Conservation (phyloP, 768 basidiomycete species). For the Termitomyces sp. region DNA sequence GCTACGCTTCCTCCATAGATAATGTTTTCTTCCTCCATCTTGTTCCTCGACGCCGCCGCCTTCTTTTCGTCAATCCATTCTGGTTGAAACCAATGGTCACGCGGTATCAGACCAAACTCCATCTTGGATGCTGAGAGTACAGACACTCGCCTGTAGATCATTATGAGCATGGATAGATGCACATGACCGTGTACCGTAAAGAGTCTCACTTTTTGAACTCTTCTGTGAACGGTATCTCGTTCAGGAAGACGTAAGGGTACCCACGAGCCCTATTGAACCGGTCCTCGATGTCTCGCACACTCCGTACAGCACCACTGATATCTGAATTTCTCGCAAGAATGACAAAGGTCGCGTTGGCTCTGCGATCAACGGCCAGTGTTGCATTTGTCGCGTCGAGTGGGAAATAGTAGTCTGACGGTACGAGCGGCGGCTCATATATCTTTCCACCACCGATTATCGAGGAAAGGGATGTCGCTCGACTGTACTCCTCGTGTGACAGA, state of each 20-base stretch:
- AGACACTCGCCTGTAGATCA: conserved; percentile 16
- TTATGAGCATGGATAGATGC: background rate
- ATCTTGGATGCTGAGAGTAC: conserved; percentile 19
- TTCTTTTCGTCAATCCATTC: conserved; percentile 70
- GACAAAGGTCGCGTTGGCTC: conserved; percentile 35
- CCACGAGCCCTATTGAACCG: conserved; percentile 72
- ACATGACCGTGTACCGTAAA: background rate
- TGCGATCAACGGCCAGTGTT: conserved; percentile 11
- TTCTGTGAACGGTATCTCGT: conserved; percentile 74
- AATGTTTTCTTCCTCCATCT: conserved; percentile 49
- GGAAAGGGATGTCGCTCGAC: conserved; percentile 34
- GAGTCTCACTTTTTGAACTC: conserved; percentile 60
- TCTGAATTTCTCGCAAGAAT: conserved; percentile 65
- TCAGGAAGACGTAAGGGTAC: conserved; percentile 89
- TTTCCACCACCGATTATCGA: conserved; percentile 18
- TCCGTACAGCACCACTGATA: conserved; percentile 48
- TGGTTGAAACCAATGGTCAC: conserved; percentile 72
- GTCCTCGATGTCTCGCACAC: conserved; percentile 73
- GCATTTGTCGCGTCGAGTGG: background rate
- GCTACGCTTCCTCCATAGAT: conserved; percentile 37
- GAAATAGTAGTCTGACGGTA: conserved; percentile 23
- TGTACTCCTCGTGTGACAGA: conserved; percentile 40
- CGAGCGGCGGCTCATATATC: conserved; percentile 15
- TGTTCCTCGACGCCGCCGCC: conserved; percentile 48
- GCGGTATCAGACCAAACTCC: conserved; percentile 62